phyloP scores from a whole-genome alignment of 192 early-diverging fungal genomes.

The Podila epicladia region DNA sequence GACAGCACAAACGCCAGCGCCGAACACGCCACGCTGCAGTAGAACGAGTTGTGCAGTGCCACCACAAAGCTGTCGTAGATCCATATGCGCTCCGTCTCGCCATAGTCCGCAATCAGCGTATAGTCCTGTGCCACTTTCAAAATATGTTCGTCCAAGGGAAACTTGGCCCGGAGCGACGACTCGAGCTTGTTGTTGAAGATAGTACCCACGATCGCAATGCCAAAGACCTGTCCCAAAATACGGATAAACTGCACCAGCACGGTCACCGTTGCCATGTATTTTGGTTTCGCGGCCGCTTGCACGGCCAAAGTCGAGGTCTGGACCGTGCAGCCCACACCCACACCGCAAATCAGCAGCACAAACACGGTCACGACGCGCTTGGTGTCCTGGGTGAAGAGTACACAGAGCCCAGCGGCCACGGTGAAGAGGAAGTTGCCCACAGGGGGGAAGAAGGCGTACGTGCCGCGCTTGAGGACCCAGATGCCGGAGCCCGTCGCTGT shows the following conservation, averaged over 20 bases:
- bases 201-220: constrained; percentile 41
- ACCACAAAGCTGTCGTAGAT: constrained; percentile 17
- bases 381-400: background rate
- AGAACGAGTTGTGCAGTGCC: constrained; percentile 29
- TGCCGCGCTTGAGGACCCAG: constrained; percentile 12
- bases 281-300: constrained; percentile 1
- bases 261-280: constrained; percentile 4
- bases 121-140: constrained; percentile 10
- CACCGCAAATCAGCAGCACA: background rate
- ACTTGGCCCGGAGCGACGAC: constrained; percentile 1
- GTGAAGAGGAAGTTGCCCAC: background rate
- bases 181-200: constrained; percentile 41
- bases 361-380: background rate
- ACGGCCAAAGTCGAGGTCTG: constrained; percentile 7
- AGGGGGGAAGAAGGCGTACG: constrained; percentile 9
- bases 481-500: constrained; percentile 23
- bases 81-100: constrained; percentile 17
- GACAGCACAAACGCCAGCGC: background rate
- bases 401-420: background rate
- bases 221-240: constrained; percentile 51
- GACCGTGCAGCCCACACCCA: constrained; percentile 27
- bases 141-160: constrained; percentile 13
- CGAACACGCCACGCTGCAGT: constrained; percentile 6
- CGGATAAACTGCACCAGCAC: constrained; percentile 50
- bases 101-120: constrained; percentile 20